Percentiles rank a stretch among this genome's conserved stretches.
phyloP scores from a whole-genome alignment of 1,139 yeast species.

The Yamadazyma triangularis region DNA sequence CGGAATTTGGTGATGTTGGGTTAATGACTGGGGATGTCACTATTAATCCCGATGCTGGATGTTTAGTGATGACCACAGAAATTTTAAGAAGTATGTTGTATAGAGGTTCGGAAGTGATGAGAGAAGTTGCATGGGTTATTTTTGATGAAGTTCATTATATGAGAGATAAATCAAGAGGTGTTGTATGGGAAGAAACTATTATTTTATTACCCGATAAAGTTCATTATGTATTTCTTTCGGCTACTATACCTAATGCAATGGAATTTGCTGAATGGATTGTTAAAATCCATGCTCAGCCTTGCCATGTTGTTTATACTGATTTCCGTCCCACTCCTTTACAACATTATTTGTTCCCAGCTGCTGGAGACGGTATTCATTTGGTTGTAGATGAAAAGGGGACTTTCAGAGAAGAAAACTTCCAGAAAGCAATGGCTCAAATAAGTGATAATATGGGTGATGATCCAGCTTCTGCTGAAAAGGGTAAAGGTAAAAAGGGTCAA shows the following conservation, averaged over 20 bases:
- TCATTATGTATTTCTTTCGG: constrained; percentile 80
- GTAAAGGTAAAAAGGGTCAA: constrained; percentile 74
- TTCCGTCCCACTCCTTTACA: constrained; percentile 98
- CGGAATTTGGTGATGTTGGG: constrained; percentile 95
- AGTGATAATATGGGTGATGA: constrained; percentile 83
- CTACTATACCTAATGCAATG: constrained; percentile 97
- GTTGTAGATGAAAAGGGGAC: constrained; percentile 97
- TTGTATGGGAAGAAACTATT: constrained; percentile 98
- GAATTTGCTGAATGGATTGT: constrained; percentile 99
- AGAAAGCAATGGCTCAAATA: constrained; percentile 95
- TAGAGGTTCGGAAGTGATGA: constrained; percentile 89
- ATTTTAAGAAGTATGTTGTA: constrained; percentile 89
- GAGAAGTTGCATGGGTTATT: constrained; percentile 96
- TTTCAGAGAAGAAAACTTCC: constrained; percentile 95
- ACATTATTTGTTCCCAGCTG: constrained; percentile 94
- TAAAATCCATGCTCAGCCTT: constrained; percentile 90
- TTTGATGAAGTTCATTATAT: constrained; percentile 96
- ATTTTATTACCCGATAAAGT: constrained; percentile 94
- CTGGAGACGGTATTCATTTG: constrained; percentile 94
- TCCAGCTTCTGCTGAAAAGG: constrained; percentile 52
- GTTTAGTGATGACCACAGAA: constrained; percentile 97
- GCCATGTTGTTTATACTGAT: constrained; percentile 97
- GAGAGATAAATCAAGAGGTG: constrained; percentile 96
- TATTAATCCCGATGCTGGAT: constrained; percentile 93
- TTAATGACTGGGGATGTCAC: constrained; percentile 98